Conservation (phyloP, 129 eudicot species). For the Ambrosia artemisiifolia region DNA sequence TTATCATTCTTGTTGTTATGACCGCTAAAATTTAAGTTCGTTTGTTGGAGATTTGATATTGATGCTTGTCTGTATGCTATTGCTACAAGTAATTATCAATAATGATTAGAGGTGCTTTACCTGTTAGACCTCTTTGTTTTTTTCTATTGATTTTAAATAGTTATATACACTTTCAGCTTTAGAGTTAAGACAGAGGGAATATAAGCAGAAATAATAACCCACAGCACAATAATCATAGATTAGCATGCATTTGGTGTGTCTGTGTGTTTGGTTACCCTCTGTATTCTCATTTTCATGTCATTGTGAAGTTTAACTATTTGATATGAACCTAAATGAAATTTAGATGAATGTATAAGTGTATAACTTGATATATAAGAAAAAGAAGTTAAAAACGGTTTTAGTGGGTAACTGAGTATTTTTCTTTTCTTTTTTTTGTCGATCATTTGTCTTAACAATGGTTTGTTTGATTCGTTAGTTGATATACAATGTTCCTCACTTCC, state of each 20-base stretch:
- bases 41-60: conserved; percentile 15
- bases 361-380: not conserved
- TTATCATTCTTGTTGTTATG: conserved; percentile 21
- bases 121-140: not conserved
- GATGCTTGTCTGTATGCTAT: conserved; percentile 10
- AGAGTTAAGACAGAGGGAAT: not conserved
- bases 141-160: not conserved
- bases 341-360: not conserved
- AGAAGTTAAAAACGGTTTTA: not conserved
- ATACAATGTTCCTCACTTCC: not conserved
- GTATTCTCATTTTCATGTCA: not conserved
- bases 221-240: not conserved
- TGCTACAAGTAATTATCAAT: conserved; percentile 1
- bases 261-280: not conserved
- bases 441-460: not conserved
- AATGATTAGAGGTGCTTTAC: not conserved
- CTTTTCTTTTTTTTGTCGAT: not conserved
- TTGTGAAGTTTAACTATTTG: not conserved
- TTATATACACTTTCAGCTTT: not conserved
- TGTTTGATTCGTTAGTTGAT: not conserved
- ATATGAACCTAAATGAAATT: not conserved
- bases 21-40: conserved; percentile 21
- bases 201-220: not conserved
- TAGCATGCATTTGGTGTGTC: not conserved
- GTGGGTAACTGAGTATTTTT: not conserved